Evolutionary conservation across 371 early-diverging fungal species (phyloP), one percentile per base, ranked within the genome.

Genomic region (Neoconidiobolus thromboides): DNA sequence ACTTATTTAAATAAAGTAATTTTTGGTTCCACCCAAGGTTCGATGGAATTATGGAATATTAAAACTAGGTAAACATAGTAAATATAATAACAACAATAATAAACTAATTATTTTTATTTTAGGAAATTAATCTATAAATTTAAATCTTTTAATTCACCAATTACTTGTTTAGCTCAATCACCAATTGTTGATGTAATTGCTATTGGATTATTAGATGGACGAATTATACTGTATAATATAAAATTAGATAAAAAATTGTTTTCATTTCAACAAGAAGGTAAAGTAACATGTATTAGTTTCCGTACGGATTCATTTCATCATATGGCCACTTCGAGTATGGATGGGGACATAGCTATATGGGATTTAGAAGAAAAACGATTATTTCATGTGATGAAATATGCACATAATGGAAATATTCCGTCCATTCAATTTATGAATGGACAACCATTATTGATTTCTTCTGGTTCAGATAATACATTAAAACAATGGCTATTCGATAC

Each of bases 1-100:
- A 93, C 96, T 0, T 97, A 95, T 72, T 72, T 96, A 47, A 95
- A 97, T 78, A 97, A 97, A 69, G 71, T 97, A 2, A 72, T 96
- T 12, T 69, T 95, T 10, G 90, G 80, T 36, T 86, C 88, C 64
- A 77, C 76, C 7, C 83, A 95, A 64, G 96, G 94, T 40, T 67
- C 75, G 0, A 77, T 95, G 83, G 87, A 89, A 71, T 73, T 97
- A 54, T 94, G 92, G 91, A 97, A 96, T 68, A 78, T 94, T 64
- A 75, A 76, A 54, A 78, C 81, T 47, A 69, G 71, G 75, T 73
- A 68, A 26, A 64, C 54, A 36, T 6, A 26, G n/a, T 4, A 47
- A 26, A 26, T 26, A 26, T 26, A 26, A 55, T 12, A 14, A 48
- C 59, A 51, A 26, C 14, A 41, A 42, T 3, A 42, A 48, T 55